Evolutionary conservation across 2,329 filamentous ascomycete genomes (phyloP), one percentile per base, ranked within the genome.

Genomic region (Fusarium marasasianum): DNA sequence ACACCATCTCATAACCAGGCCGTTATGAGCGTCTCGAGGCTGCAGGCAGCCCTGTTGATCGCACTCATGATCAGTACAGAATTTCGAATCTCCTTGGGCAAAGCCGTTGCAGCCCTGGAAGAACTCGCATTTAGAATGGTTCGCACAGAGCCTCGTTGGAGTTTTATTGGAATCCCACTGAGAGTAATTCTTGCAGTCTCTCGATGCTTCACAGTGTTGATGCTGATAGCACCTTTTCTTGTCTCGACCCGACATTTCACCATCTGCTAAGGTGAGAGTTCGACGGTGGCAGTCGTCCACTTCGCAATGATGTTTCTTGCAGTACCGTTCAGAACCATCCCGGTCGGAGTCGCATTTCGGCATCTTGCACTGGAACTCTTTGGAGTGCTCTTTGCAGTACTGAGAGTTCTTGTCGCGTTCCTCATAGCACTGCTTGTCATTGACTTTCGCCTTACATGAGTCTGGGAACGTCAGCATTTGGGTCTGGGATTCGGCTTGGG

Each of bases 31-130:
- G 33, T 78, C 76, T 31, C 64, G 61, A 18, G 12, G 22, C 17
- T 40, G 44, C 9, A 6, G 5, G 22, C 76, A 78, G 13, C 17
- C 29, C 4, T 7, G 17, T 6, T 66, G 35, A 7, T 43, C n/a
- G 18, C 76, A 78, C 22, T 56, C 40, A 31, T 78, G 76, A 22
- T 66, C 51, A 11, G 20, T 29, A 24, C 69, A 78, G n/a, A 41
- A 75, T 8, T 24, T 51, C 8, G 38, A 63, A 10, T 48, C 61
- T 7, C n/a, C 41, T 9, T 43, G 17, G 3, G 63, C 26, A 20
- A 74, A 60, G 18, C 40, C 22, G 37, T 72, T 48, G 12, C 76
- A 78, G 33, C 48, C 20, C 5, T 33, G 43, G 3, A 59, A 53
- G 8, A 72, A 62, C 3, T 44, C 38, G 26, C 76, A 78, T 14